A percentile compares a stretch with the other conserved stretches of the same genome.
phyloP scores from a whole-genome alignment of 1,284 basidiomycete species.

The Ganoderma sinense region DNA sequence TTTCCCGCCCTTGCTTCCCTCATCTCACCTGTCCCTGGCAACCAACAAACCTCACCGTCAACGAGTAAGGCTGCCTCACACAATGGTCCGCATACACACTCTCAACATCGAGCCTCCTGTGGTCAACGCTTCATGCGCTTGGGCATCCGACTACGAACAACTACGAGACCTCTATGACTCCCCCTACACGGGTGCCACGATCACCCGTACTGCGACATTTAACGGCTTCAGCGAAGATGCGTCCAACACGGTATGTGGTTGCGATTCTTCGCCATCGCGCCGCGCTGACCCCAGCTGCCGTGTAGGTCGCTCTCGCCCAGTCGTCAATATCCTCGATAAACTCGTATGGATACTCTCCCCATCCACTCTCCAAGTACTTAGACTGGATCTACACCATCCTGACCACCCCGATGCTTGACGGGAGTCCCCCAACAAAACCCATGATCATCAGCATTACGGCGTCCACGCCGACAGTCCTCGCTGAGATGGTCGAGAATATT shows the following conservation, averaged over 20 bases:
- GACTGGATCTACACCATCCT: constrained; percentile 66
- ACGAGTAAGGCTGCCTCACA: not conserved
- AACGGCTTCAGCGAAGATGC: constrained; percentile 70
- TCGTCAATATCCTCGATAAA: constrained; percentile 67
- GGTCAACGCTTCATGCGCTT: constrained; percentile 79
- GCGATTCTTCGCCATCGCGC: not conserved
- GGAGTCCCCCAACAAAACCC: constrained; percentile 56
- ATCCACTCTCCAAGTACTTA: constrained; percentile 69
- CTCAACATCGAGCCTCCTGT: constrained; percentile 64
- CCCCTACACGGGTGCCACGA: constrained; percentile 76
- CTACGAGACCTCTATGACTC: constrained; percentile 69
- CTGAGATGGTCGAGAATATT: constrained; percentile 62
- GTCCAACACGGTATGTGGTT: constrained; percentile 59
- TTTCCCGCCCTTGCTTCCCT: constrained; percentile 11
- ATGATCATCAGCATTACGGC: constrained; percentile 81
- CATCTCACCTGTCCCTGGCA: not conserved
- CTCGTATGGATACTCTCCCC: constrained; percentile 83
- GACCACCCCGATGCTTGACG: constrained; percentile 33
- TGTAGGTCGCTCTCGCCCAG: constrained; percentile 65
- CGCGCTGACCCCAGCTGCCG: not conserved
- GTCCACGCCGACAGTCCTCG: constrained; percentile 56
- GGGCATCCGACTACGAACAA: constrained; percentile 74
- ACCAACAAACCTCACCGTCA: not conserved
- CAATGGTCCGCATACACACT: constrained; percentile 59
- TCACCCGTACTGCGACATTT: constrained; percentile 76